Conservation (phyloP, 768 basidiomycete genomes). For the Rhodosporidiobolus sp. region DNA sequence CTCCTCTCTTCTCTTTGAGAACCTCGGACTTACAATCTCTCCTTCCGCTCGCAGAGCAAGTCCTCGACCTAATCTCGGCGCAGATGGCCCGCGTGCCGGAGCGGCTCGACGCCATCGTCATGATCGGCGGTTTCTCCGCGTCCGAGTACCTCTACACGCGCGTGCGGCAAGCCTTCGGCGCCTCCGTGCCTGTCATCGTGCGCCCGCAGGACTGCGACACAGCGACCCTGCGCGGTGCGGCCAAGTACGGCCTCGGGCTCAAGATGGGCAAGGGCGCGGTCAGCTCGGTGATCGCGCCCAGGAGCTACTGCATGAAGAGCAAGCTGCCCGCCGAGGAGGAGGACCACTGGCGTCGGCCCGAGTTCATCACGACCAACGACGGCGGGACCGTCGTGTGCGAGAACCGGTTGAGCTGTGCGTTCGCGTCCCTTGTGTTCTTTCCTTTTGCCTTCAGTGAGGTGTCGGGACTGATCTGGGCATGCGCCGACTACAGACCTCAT, state of each 20-base stretch:
- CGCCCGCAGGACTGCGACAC: slow-evolving; percentile 84
- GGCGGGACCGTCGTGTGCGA: slow-evolving; percentile 76
- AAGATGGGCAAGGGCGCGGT: slow-evolving; percentile 59
- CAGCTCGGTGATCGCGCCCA: slow-evolving; percentile 74
- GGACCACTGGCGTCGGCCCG: slow-evolving; percentile 78
- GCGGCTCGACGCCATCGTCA: slow-evolving; percentile 71
- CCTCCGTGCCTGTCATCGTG: slow-evolving; percentile 68
- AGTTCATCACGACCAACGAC: slow-evolving; percentile 73
- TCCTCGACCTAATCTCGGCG: slow-evolving; percentile 72
- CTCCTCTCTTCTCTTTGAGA: not conserved
- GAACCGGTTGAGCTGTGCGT: slow-evolving; percentile 60
- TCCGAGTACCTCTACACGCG: slow-evolving; percentile 78
- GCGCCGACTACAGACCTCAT: slow-evolving; percentile 79
- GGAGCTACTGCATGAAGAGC: slow-evolving; percentile 68
- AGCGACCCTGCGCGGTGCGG: slow-evolving; percentile 82
- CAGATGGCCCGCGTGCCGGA: slow-evolving; percentile 67
- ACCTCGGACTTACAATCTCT: not conserved
- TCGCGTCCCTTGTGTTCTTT: no score
- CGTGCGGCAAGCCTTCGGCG: slow-evolving; percentile 61
- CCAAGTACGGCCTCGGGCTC: slow-evolving; percentile 76
- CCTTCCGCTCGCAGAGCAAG: slow-evolving; percentile 52
- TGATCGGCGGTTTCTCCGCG: slow-evolving; percentile 83
- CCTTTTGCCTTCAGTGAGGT: no score
- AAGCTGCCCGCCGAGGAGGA: slow-evolving; percentile 83
- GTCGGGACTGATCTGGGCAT: no score